Conservation (phyloP, 2,329 filamentous ascomycete genomes). For the Colletotrichum sublineola region DNA sequence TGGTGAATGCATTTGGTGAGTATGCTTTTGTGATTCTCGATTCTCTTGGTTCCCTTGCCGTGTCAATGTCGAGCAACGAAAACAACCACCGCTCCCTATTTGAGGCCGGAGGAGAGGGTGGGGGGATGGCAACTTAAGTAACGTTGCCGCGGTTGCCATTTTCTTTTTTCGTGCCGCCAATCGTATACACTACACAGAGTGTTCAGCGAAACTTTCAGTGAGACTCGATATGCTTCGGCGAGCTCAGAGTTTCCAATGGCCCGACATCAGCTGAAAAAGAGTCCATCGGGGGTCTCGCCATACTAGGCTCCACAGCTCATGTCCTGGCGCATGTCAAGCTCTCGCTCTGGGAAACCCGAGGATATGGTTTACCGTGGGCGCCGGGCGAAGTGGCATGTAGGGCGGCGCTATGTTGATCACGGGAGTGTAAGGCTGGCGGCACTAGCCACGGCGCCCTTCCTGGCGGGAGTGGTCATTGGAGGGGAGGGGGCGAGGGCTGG, state of each 20-base stretch:
- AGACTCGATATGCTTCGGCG: conserved; percentile 25
- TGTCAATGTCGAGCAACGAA: neutral
- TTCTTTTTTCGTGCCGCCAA: neutral
- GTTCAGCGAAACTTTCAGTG: neutral
- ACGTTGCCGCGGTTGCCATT: neutral
- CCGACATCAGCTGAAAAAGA: conserved; percentile 38
- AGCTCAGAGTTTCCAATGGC: conserved; percentile 33
- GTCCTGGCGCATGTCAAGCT: conserved; percentile 1
- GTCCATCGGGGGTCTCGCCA: conserved; percentile 18
- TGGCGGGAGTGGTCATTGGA: neutral
- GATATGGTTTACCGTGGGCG: neutral
- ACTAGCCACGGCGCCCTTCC: neutral
- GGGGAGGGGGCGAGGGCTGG: neutral
- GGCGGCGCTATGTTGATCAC: too few species aligned
- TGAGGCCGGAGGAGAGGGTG: neutral
- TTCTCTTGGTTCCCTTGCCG: neutral
- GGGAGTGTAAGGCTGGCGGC: neutral
- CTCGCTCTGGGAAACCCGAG: neutral
- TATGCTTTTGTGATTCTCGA: neutral
- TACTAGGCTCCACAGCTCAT: conserved; percentile 26
- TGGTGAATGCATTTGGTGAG: neutral
- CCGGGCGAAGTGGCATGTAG: neutral
- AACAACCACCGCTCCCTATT: neutral
- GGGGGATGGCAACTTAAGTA: conserved; percentile 22
- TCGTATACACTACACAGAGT: neutral